Evolutionary conservation across 306 rosid species (phyloP).

Genomic region (Canavalia gladiata): DNA sequence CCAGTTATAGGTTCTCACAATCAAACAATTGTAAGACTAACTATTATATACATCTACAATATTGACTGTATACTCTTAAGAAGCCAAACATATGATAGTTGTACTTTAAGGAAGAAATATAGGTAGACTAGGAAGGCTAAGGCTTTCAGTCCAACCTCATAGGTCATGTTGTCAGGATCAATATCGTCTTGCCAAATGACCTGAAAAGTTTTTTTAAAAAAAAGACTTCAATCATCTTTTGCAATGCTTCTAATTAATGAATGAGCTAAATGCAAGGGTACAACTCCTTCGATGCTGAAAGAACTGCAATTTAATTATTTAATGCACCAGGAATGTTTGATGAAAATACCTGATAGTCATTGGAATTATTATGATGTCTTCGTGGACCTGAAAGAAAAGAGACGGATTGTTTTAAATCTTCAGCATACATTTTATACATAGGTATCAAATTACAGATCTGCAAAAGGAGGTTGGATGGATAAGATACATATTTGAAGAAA

Average conservation of each 20-base stretch:
- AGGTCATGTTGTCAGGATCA: constrained; percentile 84
- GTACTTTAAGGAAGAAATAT: constrained; percentile 22
- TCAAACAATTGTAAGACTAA: constrained; percentile 13
- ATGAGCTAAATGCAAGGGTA: neutral
- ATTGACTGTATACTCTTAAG: neutral
- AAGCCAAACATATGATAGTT: constrained; percentile 28
- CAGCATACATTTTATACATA: neutral
- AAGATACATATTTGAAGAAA: constrained; percentile 5
- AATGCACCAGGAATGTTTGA: constrained; percentile 10
- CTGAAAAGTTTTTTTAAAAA: constrained; percentile 51
- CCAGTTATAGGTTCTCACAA: neutral
- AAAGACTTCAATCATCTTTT: constrained; percentile 35
- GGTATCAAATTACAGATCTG: neutral
- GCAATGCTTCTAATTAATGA: constrained; percentile 11
- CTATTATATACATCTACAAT: neutral
- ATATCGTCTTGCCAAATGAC: constrained; percentile 78
- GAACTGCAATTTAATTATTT: constrained; percentile 5
- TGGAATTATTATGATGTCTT: constrained; percentile 65
- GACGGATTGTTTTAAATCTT: neutral
- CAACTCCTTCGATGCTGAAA: neutral
- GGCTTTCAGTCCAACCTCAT: constrained; percentile 64
- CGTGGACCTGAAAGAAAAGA: constrained; percentile 68
- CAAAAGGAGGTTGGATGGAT: neutral
- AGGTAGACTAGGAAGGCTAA: constrained; percentile 10
- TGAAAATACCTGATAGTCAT: constrained; percentile 74